Base-by-base conservation (phyloP, 495 filamentous ascomycete species). In the Achaetomiella virescens region DNA sequence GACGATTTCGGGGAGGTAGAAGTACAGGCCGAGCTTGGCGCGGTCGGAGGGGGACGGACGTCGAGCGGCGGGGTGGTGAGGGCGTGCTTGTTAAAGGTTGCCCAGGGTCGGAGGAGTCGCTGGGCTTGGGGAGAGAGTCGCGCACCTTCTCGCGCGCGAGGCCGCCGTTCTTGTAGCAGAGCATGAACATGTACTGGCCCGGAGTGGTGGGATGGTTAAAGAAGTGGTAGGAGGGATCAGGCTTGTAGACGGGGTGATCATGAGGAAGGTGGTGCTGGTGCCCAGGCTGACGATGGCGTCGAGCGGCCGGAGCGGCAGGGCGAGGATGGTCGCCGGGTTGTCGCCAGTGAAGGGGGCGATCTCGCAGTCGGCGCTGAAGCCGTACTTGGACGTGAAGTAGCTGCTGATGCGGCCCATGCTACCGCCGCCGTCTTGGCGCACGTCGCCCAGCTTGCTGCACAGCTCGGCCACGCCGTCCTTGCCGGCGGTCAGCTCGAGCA, bases 151-250 rank as follows among this genome's bases (percentile, higher is more conserved):
- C 93, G 42, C 93, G 88, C 0, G 93, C 93, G 0, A 97, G 81
- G 1, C 89, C 89, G 55, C 93, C 93, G 74, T 98, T 98, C 72
- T 97, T 97, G 77, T 97, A 98, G 77, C 93, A 98, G 27, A 98
- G 86, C 93, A 98, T 98, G 72, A 98, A 98, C 91, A 98, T 90
- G 73, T 90, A 89, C 40, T 92, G 77, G 3, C 86, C 86, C 6
- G 83, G 73, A 0, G 87, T 90, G 29, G 90, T 90, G 1, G 88
- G 88, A 70, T 93, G 88, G 72, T 92, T 89, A 77, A 95, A 89
- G 75, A 91, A 88, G 74, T 95, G 90, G 35, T 89, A 90, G 17
- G 86, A 81, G 1, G 89, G 87, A 63, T 96, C 87, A 1, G 93
- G 89, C 67, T 85, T 83, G 75, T 96, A 97, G 62, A 82, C 81